These are phyloP conservation scores for Bipolaris cookei DNA, from an alignment of 2,329 filamentous ascomycete species.

Conservation along the genomic window DNA sequence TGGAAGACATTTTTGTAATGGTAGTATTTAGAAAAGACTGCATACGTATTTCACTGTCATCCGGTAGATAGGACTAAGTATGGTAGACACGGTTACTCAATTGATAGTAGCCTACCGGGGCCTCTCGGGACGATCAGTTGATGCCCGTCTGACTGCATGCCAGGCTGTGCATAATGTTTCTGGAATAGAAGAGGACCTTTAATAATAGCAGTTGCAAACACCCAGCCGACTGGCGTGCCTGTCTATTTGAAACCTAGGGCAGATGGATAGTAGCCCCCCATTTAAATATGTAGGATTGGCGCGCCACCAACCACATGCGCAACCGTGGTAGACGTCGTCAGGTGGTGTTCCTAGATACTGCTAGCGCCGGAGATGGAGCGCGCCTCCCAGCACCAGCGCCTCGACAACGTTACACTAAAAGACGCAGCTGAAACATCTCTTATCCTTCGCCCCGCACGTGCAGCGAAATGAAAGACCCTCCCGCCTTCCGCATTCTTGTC, in stretches of 20 bases:
- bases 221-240: not conserved
- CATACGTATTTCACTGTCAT: not conserved
- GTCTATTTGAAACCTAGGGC: constrained; percentile 1
- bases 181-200: not conserved
- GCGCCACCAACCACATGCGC: not conserved
- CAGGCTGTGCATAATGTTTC: not conserved
- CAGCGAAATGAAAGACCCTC: constrained; percentile 8
- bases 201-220: constrained; percentile 2
- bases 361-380: constrained; percentile 11
- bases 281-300: not conserved
- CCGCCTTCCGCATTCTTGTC: constrained; percentile 6
- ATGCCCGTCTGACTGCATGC: constrained; percentile 9
- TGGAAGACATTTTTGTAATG: not conserved
- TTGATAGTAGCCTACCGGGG: not conserved
- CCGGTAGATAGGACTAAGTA: not conserved
- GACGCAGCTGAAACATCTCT: constrained; percentile 16
- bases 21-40: not conserved
- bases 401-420: constrained; percentile 13
- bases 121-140: constrained; percentile 1
- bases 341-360: constrained; percentile 2
- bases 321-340: not conserved
- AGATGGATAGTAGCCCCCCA: not conserved
- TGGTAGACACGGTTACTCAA: not conserved
- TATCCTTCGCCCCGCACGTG: constrained; percentile 7
- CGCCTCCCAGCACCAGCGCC: constrained; percentile 15